Evolutionary conservation across 257 asterid species (phyloP).

Genomic region (Osmanthus fragrans): DNA sequence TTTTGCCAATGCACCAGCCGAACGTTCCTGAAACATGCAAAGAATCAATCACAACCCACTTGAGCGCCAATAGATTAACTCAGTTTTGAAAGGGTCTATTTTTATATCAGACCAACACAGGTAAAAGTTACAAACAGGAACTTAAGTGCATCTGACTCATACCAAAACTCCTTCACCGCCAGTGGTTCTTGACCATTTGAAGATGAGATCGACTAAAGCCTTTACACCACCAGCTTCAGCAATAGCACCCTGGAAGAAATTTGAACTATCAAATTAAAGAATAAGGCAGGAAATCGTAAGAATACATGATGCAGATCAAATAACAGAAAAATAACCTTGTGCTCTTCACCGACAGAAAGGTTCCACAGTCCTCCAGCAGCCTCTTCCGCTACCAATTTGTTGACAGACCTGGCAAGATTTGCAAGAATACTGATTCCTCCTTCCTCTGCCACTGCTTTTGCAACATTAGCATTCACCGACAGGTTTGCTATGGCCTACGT

Average conservation of each 20-base stretch:
- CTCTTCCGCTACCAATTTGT: constrained; percentile 80
- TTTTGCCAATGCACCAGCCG: constrained; percentile 93
- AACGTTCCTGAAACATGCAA: constrained; percentile 69
- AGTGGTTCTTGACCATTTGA: constrained; percentile 68
- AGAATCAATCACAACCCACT: not conserved
- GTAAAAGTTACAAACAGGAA: not conserved
- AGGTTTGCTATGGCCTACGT: constrained; percentile 79
- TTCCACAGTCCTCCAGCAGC: constrained; percentile 94
- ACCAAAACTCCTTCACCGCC: constrained; percentile 87
- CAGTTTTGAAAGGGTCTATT: not conserved
- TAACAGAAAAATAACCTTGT: constrained; percentile 55
- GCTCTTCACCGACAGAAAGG: constrained; percentile 84
- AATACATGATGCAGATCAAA: constrained; percentile 3
- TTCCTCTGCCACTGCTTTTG: constrained; percentile 86
- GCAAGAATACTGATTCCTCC: constrained; percentile 61
- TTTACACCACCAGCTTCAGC: constrained; percentile 52
- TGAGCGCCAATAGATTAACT: constrained; percentile 10
- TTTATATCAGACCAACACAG: not conserved
- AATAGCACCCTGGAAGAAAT: constrained; percentile 62
- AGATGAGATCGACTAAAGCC: constrained; percentile 67
- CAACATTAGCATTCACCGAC: constrained; percentile 76
- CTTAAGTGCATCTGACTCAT: constrained; percentile 21
- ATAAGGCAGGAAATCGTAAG: constrained; percentile 6
- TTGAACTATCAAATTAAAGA: not conserved
- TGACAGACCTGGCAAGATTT: constrained; percentile 46